Percentiles rank a stretch among this genome's conserved stretches.
Evolutionary conservation across 2,329 filamentous ascomycete genomes (phyloP).

Genomic region (Cercospora janseana): DNA sequence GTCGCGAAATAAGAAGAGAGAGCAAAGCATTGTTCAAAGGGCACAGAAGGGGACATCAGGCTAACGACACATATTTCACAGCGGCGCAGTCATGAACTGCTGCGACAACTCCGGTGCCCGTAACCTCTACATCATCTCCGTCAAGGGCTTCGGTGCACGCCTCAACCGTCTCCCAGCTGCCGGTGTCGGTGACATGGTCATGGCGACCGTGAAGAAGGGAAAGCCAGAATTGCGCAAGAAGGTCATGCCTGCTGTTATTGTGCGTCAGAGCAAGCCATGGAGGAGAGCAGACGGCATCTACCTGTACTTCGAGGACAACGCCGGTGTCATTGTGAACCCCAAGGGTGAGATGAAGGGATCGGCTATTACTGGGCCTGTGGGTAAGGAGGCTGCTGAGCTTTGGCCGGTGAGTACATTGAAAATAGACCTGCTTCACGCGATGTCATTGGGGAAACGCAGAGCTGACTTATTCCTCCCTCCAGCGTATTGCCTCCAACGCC

Average conservation of each 20-base stretch:
- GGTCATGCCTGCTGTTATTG: slow-evolving; percentile 99
- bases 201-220: slow-evolving; percentile 99
- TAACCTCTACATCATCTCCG: slow-evolving; percentile 99
- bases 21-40: not conserved
- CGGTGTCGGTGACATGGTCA: slow-evolving; percentile 99
- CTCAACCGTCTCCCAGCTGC: slow-evolving; percentile 96
- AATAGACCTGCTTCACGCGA: no score
- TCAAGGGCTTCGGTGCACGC: slow-evolving; percentile 96
- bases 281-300: slow-evolving; percentile 97
- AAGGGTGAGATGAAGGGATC: slow-evolving; percentile 99
- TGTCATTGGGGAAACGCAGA: not conserved
- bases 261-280: slow-evolving; percentile 99
- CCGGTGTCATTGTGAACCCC: slow-evolving; percentile 99
- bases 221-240: slow-evolving; percentile 99
- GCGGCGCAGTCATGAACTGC: slow-evolving; percentile 99
- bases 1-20: slow-evolving; percentile 5
- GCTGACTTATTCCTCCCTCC: slow-evolving; percentile 12
- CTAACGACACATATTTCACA: slow-evolving; percentile 42
- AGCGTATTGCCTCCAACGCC: slow-evolving; percentile 99
- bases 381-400: slow-evolving; percentile 99
- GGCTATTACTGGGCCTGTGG: slow-evolving; percentile 97
- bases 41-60: slow-evolving; percentile 2
- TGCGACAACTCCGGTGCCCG: slow-evolving; percentile 96
- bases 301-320: slow-evolving; percentile 99
- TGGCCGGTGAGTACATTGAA: slow-evolving; percentile 74